phyloP scores from a whole-genome alignment of 345 rosid species.

The Brassica nigra region DNA sequence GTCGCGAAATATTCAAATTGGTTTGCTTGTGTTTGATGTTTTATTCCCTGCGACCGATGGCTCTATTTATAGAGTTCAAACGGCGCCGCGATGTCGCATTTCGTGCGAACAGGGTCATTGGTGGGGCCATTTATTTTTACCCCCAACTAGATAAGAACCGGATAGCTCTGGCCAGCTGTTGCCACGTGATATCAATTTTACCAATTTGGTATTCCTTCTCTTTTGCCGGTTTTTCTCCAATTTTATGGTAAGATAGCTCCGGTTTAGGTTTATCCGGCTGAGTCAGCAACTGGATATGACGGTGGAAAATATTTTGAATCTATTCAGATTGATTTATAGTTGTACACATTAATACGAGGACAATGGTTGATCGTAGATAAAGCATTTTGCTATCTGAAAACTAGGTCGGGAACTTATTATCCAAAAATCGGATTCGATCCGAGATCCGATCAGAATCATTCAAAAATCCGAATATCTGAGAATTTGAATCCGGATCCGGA shows the following conservation, averaged over 20 bases:
- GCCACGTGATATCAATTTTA: background rate
- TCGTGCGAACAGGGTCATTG: background rate
- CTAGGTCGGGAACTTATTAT: too few relatives aligned
- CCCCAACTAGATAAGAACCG: constrained; percentile 33
- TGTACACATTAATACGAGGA: background rate
- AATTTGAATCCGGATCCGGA: too few relatives aligned
- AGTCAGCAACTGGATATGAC: constrained; percentile 40
- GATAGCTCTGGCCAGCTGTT: background rate
- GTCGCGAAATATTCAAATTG: constrained; percentile 4
- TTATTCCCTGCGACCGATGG: constrained; percentile 1
- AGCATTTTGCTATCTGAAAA: background rate
- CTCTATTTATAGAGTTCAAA: constrained; percentile 35
- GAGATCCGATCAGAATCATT: too few relatives aligned
- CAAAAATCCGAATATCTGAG: too few relatives aligned
- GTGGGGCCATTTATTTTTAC: background rate
- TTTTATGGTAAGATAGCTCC: background rate
- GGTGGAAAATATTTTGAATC: background rate
- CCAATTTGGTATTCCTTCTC: background rate
- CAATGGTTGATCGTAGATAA: constrained; percentile 2
- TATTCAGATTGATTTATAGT: background rate
- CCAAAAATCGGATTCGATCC: too few relatives aligned
- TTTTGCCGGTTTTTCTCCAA: background rate
- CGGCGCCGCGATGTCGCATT: constrained; percentile 40
- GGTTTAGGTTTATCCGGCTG: constrained; percentile 28
- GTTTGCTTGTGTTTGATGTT: constrained; percentile 20